Evolutionary conservation across 2,329 filamentous ascomycete genomes (phyloP), one percentile per base, ranked within the genome.

Genomic region (Epichloe gansuensis): DNA sequence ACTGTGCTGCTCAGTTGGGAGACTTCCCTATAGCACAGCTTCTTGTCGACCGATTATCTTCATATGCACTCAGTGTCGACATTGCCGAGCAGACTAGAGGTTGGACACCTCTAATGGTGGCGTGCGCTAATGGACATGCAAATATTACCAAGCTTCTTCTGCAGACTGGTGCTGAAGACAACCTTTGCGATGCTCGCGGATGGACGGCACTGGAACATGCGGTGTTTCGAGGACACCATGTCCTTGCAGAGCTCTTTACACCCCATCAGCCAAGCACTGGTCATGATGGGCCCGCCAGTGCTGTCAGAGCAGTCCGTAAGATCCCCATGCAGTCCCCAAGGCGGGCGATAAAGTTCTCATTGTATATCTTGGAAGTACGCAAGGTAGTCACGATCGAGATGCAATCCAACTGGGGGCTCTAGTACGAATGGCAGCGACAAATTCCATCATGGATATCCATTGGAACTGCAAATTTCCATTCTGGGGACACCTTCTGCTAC

Each of bases 141-240:
- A 53, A 54, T 2, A 51, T 63, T 46, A 62, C 60, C 5, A 51
- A 62, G 35, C 34, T 58, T 13, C 60, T 69, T 8, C 50, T 69
- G 8, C 52, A 62, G 7, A 60, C 57, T 17, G 63, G 62, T 43
- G 59, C 60, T 11, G 57, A 60, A 12, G 45, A 53, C 49, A 55
- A 46, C 44, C 46, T 17, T 13, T 59, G 23, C 2, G 65, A 69
- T 53, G 42, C 57, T 39, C 39, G 56, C 5, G 63, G 67, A 4
- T 69, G 66, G 67, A 65, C 61, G 12, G 62, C 67, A 4, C 61
- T 61, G 54, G 67, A 69, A 42, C 59, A 65, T 50, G 66, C 67
- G 3, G 62, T 61, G 3, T 66, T 65, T 50, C 62, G 62, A 49
- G 68, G 67, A 7, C 63, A 68, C 51, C 55, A 67, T 3, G 51